Base-by-base conservation (phyloP, 805 yeast species). In the Sungouiozyma intestinalis region DNA sequence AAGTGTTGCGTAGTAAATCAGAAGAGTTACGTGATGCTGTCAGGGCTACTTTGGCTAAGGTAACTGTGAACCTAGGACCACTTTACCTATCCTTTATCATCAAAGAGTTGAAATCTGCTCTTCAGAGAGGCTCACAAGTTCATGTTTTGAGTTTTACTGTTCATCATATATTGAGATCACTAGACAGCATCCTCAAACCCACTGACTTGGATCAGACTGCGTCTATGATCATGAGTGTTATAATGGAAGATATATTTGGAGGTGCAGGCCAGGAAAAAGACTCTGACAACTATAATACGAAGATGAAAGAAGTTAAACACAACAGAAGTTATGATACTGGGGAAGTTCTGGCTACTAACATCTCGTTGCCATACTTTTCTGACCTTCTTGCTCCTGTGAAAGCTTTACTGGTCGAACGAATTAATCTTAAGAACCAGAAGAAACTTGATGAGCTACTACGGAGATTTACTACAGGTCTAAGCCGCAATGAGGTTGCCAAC, bases 191-290 rank as follows among this genome's bases (percentile, higher is more conserved):
- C 1, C 60, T 85, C 35, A 45, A 55, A 0, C 82, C 75, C 48
- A 94, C 95, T 6, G 94, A 85, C 45, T 64, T 90, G 35, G 92
- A 87, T 58, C 79, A 75, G 13, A 69, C 77, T 9, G 74, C 81
- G 3, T 65, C 65, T 2, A 51, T 81, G 42, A 64, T 88, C 11
- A 79, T 81, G 50, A 78, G 76, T 17, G 68, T 86, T 14, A 70
- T 88, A 17, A 90, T 90, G 95, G 95, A 87, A 55, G 96, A 90
- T 55, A 73, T 79, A 3, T 88, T 92, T 61, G 98, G 98, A 18
- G 74, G 81, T 8, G 84, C 95, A 3, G 94, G 95, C 31, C 82
- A 81, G 55, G 97, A 92, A 55, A 90, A 92, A 58, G 97, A 92
- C 49, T 88, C 92, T 4, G 97, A 87, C 47, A 95, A 87, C 16